phyloP scores from a whole-genome alignment of 129 eudicot genomes.

The Flaveria robusta region DNA sequence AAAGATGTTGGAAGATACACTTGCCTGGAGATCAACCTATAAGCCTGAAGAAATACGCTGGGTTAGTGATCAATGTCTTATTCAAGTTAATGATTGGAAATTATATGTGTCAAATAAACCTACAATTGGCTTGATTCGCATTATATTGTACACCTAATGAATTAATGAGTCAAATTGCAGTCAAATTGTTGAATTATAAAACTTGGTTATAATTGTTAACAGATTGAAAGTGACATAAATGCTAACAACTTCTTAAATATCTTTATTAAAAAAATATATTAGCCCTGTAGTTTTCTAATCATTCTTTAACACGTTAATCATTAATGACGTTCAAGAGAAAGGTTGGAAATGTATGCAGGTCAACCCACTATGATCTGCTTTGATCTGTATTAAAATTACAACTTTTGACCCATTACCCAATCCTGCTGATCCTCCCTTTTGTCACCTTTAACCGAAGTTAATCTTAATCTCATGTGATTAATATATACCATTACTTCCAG shows the following conservation, averaged over 20 bases:
- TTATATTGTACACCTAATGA: not conserved
- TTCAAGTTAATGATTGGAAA: not conserved
- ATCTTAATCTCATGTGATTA: not conserved
- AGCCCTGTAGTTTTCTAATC: not conserved
- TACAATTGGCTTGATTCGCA: not conserved
- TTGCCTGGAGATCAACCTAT: conserved; percentile 70
- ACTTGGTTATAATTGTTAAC: not conserved
- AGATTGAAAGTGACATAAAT: not conserved
- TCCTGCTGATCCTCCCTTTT: not conserved
- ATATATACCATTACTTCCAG: not conserved
- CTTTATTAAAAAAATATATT: not conserved
- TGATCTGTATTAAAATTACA: not conserved
- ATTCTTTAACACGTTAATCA: not conserved
- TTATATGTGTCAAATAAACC: not conserved
- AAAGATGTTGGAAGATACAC: conserved; percentile 86
- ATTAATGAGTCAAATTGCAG: too few relatives aligned
- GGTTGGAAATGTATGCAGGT: not conserved
- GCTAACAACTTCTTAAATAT: not conserved
- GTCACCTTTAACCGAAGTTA: not conserved
- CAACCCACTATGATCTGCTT: not conserved
- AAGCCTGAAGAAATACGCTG: conserved; percentile 93
- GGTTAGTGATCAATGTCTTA: conserved; percentile 47
- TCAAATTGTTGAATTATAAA: not conserved
- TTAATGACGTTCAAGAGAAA: not conserved
- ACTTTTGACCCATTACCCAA: not conserved